These are phyloP conservation scores for Cicer pinnatifidum DNA, from an alignment of 306 rosid species.

Conservation along the genomic window DNA sequence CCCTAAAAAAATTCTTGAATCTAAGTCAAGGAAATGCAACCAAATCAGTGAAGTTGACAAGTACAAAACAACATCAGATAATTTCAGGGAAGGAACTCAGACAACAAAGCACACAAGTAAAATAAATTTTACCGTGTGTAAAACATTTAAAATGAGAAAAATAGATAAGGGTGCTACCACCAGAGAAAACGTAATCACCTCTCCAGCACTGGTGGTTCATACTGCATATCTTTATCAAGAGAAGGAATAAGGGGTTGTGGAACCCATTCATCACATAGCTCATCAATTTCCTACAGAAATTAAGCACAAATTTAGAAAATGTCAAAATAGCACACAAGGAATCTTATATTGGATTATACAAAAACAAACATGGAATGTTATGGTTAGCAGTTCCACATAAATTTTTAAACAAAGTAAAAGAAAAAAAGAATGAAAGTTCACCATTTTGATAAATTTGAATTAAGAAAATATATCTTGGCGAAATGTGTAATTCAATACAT, in stretches of 20 bases:
- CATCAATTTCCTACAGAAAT: conserved; percentile 81
- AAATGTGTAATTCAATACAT: background rate
- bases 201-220: conserved; percentile 89
- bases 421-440: background rate
- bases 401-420: background rate
- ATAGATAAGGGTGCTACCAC: background rate
- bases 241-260: conserved; percentile 95
- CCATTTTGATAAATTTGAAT: background rate
- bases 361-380: conserved; percentile 22
- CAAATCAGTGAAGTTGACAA: conserved; percentile 30
- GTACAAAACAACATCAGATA: conserved; percentile 27
- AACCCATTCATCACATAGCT: conserved; percentile 92
- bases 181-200: conserved; percentile 63
- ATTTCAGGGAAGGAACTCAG: conserved; percentile 19
- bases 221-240: conserved; percentile 66
- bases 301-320: conserved; percentile 25
- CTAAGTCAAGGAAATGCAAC: conserved; percentile 34
- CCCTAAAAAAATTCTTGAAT: conserved; percentile 11
- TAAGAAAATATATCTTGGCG: background rate
- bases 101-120: conserved; percentile 19
- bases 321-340: background rate
- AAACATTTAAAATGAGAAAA: conserved; percentile 29
- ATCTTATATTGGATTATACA: conserved; percentile 17
- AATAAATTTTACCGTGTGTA: background rate
- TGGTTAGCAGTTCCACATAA: conserved; percentile 30